Conservation (phyloP, 148 eudicot genomes). For the Fallopia convolvulus region DNA sequence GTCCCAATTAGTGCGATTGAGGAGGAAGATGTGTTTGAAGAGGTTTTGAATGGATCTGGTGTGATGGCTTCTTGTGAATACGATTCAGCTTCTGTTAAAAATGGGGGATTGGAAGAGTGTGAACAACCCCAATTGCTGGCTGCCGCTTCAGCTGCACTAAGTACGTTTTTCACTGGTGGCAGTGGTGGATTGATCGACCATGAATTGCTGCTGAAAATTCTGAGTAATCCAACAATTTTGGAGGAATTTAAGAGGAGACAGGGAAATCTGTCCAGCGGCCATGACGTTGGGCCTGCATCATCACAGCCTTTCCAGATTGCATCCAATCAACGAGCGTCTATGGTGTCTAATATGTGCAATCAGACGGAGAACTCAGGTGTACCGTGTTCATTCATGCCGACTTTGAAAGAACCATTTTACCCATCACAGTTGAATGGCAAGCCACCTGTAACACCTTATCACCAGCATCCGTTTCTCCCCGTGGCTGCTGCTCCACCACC, state of each 20-base stretch:
- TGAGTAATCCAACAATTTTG: slow-evolving; percentile 41
- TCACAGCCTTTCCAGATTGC: not conserved
- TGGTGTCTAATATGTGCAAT: slow-evolving; percentile 8
- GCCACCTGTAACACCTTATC: slow-evolving; percentile 18
- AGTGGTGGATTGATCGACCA: slow-evolving; percentile 43
- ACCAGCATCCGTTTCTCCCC: slow-evolving; percentile 13
- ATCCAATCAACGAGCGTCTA: not conserved
- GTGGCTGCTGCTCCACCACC: too few relatives aligned
- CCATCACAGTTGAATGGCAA: slow-evolving; percentile 10
- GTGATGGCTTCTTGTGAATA: slow-evolving; percentile 12
- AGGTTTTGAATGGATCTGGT: slow-evolving; percentile 19
- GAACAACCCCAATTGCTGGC: slow-evolving; percentile 17
- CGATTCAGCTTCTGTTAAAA: slow-evolving; percentile 8
- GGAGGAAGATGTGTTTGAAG: slow-evolving; percentile 54
- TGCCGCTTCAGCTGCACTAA: slow-evolving; percentile 45
- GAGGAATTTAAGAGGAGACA: slow-evolving; percentile 38
- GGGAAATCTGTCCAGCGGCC: slow-evolving; percentile 3
- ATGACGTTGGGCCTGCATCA: not conserved
- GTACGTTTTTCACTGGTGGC: slow-evolving; percentile 29
- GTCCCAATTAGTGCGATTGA: slow-evolving; percentile 64
- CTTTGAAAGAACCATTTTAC: slow-evolving; percentile 29
- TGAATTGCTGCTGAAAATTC: slow-evolving; percentile 47
- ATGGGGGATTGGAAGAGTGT: slow-evolving; percentile 24
- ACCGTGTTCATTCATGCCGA: slow-evolving; percentile 16
- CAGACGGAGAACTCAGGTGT: slow-evolving; percentile 20